These are phyloP conservation scores for Acrasis kona DNA, from an alignment of 78 protist genomes.

Conservation along the genomic window DNA sequence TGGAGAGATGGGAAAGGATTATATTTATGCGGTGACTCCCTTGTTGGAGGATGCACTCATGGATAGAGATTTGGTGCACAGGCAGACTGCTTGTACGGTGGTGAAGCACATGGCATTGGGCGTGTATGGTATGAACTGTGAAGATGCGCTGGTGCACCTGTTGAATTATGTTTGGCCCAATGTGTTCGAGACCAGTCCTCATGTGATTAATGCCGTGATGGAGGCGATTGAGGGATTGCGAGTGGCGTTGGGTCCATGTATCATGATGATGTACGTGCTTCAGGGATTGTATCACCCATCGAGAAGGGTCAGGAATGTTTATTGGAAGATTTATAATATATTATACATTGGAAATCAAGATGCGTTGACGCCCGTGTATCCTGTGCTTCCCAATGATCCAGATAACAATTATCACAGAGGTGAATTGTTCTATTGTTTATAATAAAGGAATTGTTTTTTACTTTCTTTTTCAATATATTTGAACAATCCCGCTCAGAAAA, in stretches of 20 bases:
- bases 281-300: constrained; percentile 90
- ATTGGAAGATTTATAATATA: constrained; percentile 96
- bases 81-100: constrained; percentile 88
- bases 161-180: constrained; percentile 98
- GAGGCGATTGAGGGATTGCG: constrained; percentile 95
- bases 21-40: constrained; percentile 88
- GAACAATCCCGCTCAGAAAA: no score
- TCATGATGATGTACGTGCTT: constrained; percentile 69
- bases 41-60: constrained; percentile 97
- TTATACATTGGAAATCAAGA: constrained; percentile 73
- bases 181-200: constrained; percentile 97
- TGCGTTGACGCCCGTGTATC: constrained; percentile 27
- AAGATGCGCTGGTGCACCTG: constrained; percentile 93
- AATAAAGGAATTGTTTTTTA: background rate
- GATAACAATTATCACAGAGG: background rate
- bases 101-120: constrained; percentile 67
- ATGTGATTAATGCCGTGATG: constrained; percentile 91
- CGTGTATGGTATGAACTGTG: constrained; percentile 67
- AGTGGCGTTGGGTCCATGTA: constrained; percentile 84
- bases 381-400: constrained; percentile 6
- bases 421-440: background rate
- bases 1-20: constrained; percentile 92
- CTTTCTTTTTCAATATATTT: no score
- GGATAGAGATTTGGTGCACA: constrained; percentile 94
- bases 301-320: constrained; percentile 87